Evolutionary conservation across 257 asterid genomes (phyloP).

Genomic region (Nicotiana noctiflora): DNA sequence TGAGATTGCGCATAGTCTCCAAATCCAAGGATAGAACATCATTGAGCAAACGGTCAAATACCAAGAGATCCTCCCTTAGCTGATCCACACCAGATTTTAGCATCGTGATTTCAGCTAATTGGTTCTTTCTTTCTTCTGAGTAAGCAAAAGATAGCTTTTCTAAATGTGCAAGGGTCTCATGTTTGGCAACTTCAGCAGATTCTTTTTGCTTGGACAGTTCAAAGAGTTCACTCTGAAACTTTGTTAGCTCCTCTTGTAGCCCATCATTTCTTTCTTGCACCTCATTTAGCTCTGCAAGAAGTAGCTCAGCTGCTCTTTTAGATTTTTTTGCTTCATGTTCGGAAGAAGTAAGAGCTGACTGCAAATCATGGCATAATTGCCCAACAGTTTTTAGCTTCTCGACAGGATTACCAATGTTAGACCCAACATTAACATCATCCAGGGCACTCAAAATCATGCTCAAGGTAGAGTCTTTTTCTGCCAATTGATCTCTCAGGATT

Average conservation of each 20-base stretch:
- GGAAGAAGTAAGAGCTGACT: constrained; percentile 32
- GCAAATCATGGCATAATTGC: constrained; percentile 43
- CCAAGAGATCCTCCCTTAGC: constrained; percentile 46
- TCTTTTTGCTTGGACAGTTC: constrained; percentile 59
- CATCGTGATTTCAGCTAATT: constrained; percentile 44
- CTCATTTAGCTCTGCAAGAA: constrained; percentile 93
- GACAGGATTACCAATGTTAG: constrained; percentile 35
- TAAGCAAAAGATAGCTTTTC: constrained; percentile 53
- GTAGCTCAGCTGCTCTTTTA: constrained; percentile 79
- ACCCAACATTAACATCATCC: constrained; percentile 41
- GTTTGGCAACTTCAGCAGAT: constrained; percentile 51
- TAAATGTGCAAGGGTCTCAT: constrained; percentile 55
- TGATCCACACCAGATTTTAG: constrained; percentile 51
- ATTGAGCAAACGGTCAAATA: constrained; percentile 40
- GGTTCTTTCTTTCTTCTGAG: constrained; percentile 63
- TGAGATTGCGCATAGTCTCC: constrained; percentile 52
- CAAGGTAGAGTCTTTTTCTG: constrained; percentile 54
- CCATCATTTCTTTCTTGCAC: constrained; percentile 92
- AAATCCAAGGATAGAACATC: constrained; percentile 65
- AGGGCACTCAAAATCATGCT: constrained; percentile 41
- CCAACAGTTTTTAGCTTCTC: constrained; percentile 54
- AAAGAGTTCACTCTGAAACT: constrained; percentile 46
- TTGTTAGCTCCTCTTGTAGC: constrained; percentile 83
- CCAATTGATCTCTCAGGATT: constrained; percentile 51
- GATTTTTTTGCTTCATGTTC: constrained; percentile 79